Percentiles rank a stretch among this genome's conserved stretches.
phyloP scores from a whole-genome alignment of 2,329 filamentous ascomycete species.

The Xylariales sp. region DNA sequence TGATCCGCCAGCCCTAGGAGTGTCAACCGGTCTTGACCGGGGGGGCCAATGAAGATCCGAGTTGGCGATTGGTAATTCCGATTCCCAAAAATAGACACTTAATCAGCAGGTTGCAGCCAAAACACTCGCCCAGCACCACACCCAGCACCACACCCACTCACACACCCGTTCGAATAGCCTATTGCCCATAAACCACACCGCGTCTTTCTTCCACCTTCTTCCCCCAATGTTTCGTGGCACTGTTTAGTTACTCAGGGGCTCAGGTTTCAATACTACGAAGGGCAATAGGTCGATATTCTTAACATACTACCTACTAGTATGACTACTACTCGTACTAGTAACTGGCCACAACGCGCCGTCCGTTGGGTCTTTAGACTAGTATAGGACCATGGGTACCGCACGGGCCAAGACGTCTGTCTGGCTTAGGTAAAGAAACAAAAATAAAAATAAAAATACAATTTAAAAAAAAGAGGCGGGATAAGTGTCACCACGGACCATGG shows the following conservation, averaged over 20 bases:
- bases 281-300: conserved; percentile 35
- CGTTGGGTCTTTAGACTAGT: conserved; percentile 1
- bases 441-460: conserved; percentile 14
- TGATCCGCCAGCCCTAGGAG: conserved; percentile 45
- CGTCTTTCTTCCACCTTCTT: conserved; percentile 12
- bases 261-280: conserved; percentile 15
- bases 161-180: conserved; percentile 25
- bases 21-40: conserved; percentile 17
- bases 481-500: conserved; percentile 15
- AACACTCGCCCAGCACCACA: conserved; percentile 2
- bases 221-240: conserved; percentile 17
- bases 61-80: conserved; percentile 43
- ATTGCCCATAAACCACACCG: conserved; percentile 25
- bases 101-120: conserved; percentile 38
- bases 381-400: conserved; percentile 3
- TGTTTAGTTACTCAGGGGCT: conserved; percentile 30
- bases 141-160: conserved; percentile 2
- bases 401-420: neutral
- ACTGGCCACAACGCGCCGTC: conserved; percentile 9
- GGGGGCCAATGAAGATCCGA: conserved; percentile 37
- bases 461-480: conserved; percentile 19
- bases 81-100: conserved; percentile 46
- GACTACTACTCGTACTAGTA: neutral
- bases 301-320: neutral
- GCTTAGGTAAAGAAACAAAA: conserved; percentile 1